Evolutionary conservation across 257 asterid genomes (phyloP).

Genomic region (Solanum ossicruentum): DNA sequence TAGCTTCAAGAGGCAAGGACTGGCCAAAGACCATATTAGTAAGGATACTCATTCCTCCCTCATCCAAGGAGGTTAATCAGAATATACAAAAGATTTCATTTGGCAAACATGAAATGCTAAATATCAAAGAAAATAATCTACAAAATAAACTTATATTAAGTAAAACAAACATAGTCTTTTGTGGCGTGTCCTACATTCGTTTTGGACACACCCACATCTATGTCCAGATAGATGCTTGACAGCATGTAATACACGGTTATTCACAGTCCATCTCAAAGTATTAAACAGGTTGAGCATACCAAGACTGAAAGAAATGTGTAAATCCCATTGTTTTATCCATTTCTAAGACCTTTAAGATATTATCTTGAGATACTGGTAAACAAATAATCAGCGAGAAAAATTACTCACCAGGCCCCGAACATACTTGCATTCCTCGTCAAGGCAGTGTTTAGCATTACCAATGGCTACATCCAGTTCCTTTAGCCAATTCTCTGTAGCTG

Average conservation of each 20-base stretch:
- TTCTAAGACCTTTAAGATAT: neutral
- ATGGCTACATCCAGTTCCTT: slow-evolving; percentile 69
- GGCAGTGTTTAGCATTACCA: slow-evolving; percentile 70
- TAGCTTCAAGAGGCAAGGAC: neutral
- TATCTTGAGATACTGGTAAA: neutral
- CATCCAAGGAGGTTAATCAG: neutral
- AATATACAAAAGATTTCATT: neutral
- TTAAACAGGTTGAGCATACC: neutral
- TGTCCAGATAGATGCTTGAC: neutral
- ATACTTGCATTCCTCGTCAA: slow-evolving; percentile 72
- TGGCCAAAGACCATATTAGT: neutral
- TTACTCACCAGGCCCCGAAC: slow-evolving; percentile 92
- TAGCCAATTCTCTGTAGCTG: slow-evolving; percentile 71
- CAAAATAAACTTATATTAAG: neutral
- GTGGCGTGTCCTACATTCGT: neutral
- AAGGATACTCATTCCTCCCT: neutral
- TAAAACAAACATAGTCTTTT: neutral
- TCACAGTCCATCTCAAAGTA: neutral
- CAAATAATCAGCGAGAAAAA: neutral
- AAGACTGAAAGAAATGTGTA: neutral
- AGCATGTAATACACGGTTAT: neutral
- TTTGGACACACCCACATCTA: neutral
- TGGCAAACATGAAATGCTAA: neutral
- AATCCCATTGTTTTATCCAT: neutral
- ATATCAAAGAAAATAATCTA: neutral